These are phyloP conservation scores for Neurospora sp. DNA, from an alignment of 495 filamentous ascomycete species.

Conservation along the genomic window DNA sequence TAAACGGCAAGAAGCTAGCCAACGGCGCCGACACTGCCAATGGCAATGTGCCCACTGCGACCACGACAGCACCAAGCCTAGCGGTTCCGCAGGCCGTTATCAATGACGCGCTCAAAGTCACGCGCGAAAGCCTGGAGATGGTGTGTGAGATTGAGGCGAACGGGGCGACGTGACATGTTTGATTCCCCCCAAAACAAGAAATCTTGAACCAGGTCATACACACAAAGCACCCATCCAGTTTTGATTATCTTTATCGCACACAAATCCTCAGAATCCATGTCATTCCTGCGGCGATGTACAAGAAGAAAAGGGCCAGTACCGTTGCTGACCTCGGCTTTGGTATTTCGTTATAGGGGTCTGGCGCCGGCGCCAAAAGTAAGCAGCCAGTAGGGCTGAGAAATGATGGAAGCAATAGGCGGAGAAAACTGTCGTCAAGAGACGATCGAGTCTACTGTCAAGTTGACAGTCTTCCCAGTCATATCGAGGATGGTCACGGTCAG, in stretches of 20 bases:
- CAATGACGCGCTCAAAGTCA: constrained; percentile 42
- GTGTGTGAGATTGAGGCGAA: constrained; percentile 38
- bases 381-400: not conserved
- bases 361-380: not conserved
- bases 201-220: not conserved
- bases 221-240: not conserved
- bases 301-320: not conserved
- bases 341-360: not conserved
- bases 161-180: constrained; percentile 13
- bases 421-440: not conserved
- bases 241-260: not conserved
- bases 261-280: not conserved
- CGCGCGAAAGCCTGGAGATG: constrained; percentile 38
- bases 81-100: constrained; percentile 41
- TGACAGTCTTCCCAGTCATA: not conserved
- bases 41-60: constrained; percentile 8
- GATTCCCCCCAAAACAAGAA: not conserved
- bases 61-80: constrained; percentile 19
- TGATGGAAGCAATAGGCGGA: not conserved
- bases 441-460: not conserved
- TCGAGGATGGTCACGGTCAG: not conserved
- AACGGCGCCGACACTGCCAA: constrained; percentile 18
- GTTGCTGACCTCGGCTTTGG: not conserved
- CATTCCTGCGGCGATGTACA: not conserved
- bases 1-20: constrained; percentile 10